Base-by-base conservation (phyloP, 495 filamentous ascomycete genomes). In the Lepraria neglecta region DNA sequence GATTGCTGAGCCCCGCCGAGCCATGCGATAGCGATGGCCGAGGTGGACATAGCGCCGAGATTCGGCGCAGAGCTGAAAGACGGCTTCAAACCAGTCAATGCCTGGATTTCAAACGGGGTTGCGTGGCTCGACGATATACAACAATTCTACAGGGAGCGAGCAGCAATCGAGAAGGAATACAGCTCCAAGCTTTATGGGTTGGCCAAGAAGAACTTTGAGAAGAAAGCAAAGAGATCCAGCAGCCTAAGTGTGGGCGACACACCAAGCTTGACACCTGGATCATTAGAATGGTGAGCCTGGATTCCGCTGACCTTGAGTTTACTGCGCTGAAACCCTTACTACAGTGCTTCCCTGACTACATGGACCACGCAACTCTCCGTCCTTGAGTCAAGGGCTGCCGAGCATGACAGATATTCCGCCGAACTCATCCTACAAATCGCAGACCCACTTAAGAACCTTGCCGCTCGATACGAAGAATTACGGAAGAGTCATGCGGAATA, bases 31-130 rank as follows among this genome's bases (percentile, higher is more conserved):
- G 38, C 33, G 71, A 92, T 92, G 89, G 85, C 87, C 68, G 87
- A 89, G 73, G 76, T 82, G 66, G 86, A 89, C 64, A 81, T 80
- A 65, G 80, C 80, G 74, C 87, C 90, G 62, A 86, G 87, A 54
- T 95, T 97, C 71, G 92, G 92, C 72, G 83, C 86, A 58, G 90
- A 95, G 75, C 80, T 96, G 73, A 97, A 95, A 90, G 94, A 98
- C 85, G 86, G 85, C 67, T 97, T 96, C 78, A 97, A 94, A 72
- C 82, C 91, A 15, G 91, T 92, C 72, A 96, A 94, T 71, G 80
- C 80, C 70, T 98, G 95, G 92, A 86, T 95, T 45, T 80, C 84
- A 58, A 85, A 87, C 69, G 91, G 92, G 60, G 95, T 97, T 69
- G 76, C 83, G 54, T 97, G 91, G 91, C 84, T 99, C 52, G 94